Evolutionary conservation across 495 filamentous ascomycete genomes (phyloP).

Genomic region (Cairneyella variabilis): DNA sequence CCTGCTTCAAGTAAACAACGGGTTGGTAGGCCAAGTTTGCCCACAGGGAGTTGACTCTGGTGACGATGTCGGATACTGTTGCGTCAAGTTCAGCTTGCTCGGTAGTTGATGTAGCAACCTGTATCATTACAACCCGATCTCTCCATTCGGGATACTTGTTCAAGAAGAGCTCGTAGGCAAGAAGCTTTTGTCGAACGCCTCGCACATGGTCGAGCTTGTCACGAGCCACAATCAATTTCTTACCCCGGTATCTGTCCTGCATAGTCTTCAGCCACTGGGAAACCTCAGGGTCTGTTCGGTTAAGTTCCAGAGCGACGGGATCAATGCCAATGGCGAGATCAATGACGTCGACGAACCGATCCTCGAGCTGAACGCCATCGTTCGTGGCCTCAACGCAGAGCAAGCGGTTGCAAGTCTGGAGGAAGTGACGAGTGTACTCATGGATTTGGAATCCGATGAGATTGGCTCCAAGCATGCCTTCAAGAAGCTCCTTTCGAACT

Average conservation of each 20-base stretch:
- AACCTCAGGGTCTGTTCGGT: constrained; percentile 70
- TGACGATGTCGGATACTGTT: constrained; percentile 86
- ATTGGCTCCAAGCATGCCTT: constrained; percentile 88
- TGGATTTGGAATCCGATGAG: constrained; percentile 87
- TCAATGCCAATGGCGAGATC: constrained; percentile 79
- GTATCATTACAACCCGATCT: constrained; percentile 82
- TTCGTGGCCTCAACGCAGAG: constrained; percentile 81
- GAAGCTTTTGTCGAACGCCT: constrained; percentile 85
- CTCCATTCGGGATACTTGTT: constrained; percentile 88
- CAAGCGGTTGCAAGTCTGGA: constrained; percentile 88
- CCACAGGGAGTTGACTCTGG: constrained; percentile 83
- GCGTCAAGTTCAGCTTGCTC: constrained; percentile 83
- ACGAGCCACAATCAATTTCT: constrained; percentile 83
- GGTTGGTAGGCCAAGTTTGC: constrained; percentile 86
- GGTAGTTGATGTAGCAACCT: constrained; percentile 85
- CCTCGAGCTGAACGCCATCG: constrained; percentile 85
- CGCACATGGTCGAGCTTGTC: constrained; percentile 91
- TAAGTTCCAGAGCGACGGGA: constrained; percentile 65
- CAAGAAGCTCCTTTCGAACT: constrained; percentile 75
- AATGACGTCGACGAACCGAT: constrained; percentile 83
- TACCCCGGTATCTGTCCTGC: constrained; percentile 73
- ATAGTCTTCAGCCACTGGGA: constrained; percentile 74
- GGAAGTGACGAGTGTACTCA: constrained; percentile 89
- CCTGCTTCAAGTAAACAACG: constrained; percentile 90
- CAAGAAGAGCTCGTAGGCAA: constrained; percentile 89